These are phyloP conservation scores for Leccinum subrobustum DNA, from an alignment of 1,284 basidiomycete genomes.

Conservation along the genomic window DNA sequence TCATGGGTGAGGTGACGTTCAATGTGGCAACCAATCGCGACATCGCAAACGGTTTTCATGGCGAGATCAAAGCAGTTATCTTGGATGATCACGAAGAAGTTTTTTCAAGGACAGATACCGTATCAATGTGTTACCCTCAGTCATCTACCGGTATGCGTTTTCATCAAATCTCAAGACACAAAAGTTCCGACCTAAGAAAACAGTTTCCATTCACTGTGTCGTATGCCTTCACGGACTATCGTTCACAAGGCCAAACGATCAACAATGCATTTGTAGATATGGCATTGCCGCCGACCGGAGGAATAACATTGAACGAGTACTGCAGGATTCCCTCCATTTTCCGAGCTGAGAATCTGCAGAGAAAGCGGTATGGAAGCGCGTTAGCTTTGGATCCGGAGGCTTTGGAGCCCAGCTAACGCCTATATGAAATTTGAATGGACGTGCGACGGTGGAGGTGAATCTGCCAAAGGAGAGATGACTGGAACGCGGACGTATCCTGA, in stretches of 20 bases:
- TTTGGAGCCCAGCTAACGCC: slow-evolving; percentile 82
- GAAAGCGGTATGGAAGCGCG: slow-evolving; percentile 53
- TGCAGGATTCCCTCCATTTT: slow-evolving; percentile 68
- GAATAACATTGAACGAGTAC: slow-evolving; percentile 41
- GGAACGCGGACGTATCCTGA: too few relatives aligned
- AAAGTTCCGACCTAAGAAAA: too few relatives aligned
- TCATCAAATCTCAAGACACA: too few relatives aligned
- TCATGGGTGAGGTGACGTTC: not conserved
- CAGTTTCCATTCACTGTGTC: too few relatives aligned
- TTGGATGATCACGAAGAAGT: not conserved
- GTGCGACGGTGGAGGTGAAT: slow-evolving; percentile 27
- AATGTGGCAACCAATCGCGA: not conserved
- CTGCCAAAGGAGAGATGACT: slow-evolving; percentile 5
- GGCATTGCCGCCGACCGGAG: too few relatives aligned
- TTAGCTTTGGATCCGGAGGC: slow-evolving; percentile 45
- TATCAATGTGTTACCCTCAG: not conserved
- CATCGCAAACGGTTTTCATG: not conserved
- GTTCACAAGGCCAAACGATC: too few relatives aligned
- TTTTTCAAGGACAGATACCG: not conserved
- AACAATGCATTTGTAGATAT: too few relatives aligned
- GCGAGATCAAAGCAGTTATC: not conserved
- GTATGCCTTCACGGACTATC: too few relatives aligned
- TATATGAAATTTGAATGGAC: slow-evolving; percentile 68
- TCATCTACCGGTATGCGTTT: too few relatives aligned
- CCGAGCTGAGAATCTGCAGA: slow-evolving; percentile 64